Evolutionary conservation across 1,139 yeast species (phyloP).

Genomic region (Saccharomycopsis phalli): DNA sequence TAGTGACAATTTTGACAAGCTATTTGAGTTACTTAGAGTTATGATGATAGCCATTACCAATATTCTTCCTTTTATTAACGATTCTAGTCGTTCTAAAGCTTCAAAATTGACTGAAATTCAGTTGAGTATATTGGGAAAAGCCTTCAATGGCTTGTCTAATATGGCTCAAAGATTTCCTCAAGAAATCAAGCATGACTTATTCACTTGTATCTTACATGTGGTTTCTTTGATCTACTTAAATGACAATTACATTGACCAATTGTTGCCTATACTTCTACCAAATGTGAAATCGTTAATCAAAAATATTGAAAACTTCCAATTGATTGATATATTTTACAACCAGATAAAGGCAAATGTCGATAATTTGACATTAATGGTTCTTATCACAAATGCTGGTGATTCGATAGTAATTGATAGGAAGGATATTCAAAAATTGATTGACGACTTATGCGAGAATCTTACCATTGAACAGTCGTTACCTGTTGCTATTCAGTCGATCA

Average conservation of each 20-base stretch:
- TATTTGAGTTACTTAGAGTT: conserved; percentile 74
- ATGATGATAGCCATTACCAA: conserved; percentile 55
- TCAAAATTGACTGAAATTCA: conserved; percentile 27
- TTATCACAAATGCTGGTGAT: conserved; percentile 46
- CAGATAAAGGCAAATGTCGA: conserved; percentile 29
- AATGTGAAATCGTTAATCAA: conserved; percentile 42
- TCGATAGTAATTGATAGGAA: conserved; percentile 33
- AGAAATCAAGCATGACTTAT: conserved; percentile 59
- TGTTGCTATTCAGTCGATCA: conserved; percentile 50
- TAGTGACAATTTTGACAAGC: conserved; percentile 58
- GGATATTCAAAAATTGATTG: conserved; percentile 29
- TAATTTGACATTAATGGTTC: conserved; percentile 50
- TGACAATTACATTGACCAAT: conserved; percentile 24
- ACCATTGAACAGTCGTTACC: conserved; percentile 31
- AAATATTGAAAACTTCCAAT: conserved; percentile 28
- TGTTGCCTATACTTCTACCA: conserved; percentile 49
- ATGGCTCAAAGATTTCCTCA: conserved; percentile 61
- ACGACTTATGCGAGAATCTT: conserved; percentile 33
- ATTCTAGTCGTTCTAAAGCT: conserved; percentile 25
- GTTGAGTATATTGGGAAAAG: conserved; percentile 39
- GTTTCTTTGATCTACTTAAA: conserved; percentile 45
- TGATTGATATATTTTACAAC: conserved; percentile 34
- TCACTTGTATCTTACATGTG: conserved; percentile 58
- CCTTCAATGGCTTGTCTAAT: conserved; percentile 47
- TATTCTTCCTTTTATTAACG: conserved; percentile 51